Evolutionary conservation across 2,329 filamentous ascomycete genomes (phyloP).

Genomic region (Thelonectria discophora): DNA sequence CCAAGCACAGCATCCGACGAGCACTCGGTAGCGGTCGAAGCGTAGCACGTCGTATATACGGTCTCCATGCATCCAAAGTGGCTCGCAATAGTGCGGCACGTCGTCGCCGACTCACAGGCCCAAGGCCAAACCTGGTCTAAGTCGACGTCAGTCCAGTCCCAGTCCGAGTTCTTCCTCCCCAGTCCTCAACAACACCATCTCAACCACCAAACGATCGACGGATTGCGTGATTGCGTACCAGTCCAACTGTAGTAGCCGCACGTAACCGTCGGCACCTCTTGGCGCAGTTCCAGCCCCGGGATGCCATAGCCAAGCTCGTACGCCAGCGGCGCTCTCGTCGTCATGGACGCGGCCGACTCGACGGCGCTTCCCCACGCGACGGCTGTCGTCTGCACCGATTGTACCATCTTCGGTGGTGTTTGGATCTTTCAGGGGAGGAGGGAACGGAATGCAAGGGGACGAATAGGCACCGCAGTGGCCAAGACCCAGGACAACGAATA

Average conservation of each 20-base stretch:
- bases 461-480: too few species aligned
- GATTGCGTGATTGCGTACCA: neutral
- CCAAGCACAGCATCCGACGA: neutral
- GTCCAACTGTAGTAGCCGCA: neutral
- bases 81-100: neutral
- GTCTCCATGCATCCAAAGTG: neutral
- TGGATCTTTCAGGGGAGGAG: neutral
- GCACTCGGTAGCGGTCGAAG: neutral
- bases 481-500: too few species aligned
- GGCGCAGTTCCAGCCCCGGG: neutral
- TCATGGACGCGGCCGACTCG: neutral
- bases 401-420: neutral
- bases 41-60: conserved; percentile 3
- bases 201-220: neutral
- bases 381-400: neutral
- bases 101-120: neutral
- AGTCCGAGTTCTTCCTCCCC: too few species aligned
- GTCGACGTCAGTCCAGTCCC: neutral
- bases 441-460: too few species aligned
- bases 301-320: neutral
- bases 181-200: too few species aligned
- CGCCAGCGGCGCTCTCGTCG: neutral
- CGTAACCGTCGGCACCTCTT: neutral
- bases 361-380: neutral
- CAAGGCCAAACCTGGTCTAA: neutral